These are phyloP conservation scores for Radiomyces spectabilis DNA, from an alignment of 192 early-diverging fungal species.

Conservation along the genomic window DNA sequence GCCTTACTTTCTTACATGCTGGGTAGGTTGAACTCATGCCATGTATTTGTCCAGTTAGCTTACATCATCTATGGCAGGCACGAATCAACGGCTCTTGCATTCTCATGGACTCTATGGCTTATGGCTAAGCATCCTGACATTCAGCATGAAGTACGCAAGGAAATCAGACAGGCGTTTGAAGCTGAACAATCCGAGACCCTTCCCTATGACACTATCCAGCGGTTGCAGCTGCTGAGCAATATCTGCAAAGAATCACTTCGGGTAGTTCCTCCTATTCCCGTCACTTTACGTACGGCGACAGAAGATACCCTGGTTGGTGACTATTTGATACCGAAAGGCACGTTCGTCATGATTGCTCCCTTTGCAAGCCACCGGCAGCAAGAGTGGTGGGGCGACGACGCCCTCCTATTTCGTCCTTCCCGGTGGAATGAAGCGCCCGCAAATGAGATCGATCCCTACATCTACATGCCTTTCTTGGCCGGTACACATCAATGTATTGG, in stretches of 20 bases:
- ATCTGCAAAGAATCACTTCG: conserved; percentile 38
- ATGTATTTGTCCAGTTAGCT: background rate
- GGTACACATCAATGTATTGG: conserved; percentile 41
- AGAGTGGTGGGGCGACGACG: conserved; percentile 11
- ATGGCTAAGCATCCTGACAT: conserved; percentile 30
- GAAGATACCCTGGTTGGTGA: conserved; percentile 28
- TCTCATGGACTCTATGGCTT: conserved; percentile 32
- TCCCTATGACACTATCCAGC: conserved; percentile 33
- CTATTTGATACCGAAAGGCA: conserved; percentile 37
- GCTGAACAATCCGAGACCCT: background rate
- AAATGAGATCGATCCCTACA: background rate
- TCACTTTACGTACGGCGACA: conserved; percentile 22
- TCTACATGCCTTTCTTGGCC: conserved; percentile 7
- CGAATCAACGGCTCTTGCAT: conserved; percentile 35
- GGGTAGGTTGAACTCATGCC: conserved; percentile 14
- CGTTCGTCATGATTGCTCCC: conserved; percentile 22
- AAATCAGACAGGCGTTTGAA: conserved; percentile 24
- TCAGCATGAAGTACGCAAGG: conserved; percentile 28
- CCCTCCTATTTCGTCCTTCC: background rate
- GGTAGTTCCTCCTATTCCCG: conserved; percentile 34
- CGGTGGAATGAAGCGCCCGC: conserved; percentile 2
- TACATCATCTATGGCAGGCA: conserved; percentile 9
- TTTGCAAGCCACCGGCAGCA: conserved; percentile 26
- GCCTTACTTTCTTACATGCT: conserved; percentile 40
- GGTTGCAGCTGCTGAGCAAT: conserved; percentile 31